Base-by-base conservation (phyloP, 352 stramenopile species). In the Phytopythium litorale region DNA sequence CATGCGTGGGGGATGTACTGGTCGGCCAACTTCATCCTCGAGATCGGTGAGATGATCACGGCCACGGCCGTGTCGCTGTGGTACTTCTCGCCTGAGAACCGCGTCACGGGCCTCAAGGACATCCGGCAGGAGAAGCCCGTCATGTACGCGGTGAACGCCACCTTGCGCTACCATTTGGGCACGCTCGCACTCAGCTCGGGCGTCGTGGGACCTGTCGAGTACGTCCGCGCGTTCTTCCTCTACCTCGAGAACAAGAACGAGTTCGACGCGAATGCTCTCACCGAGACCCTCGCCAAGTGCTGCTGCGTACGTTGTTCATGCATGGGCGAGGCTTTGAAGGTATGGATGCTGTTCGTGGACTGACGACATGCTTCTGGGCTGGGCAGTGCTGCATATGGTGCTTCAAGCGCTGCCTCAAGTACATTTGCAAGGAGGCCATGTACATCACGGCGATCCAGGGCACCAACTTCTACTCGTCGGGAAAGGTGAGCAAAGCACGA, bases 211-310 rank as follows among this genome's bases (percentile, higher is more conserved):
- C 80, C 78, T 0, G 81, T 94, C 33, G 75, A 86, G 46, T 78
- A 81, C 63, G 67, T 92, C 15, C 85, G 83, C 16, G 72, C 78
- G 42, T 89, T 94, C 58, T 91, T 91, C 57, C 76, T 84, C 64
- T 92, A 94, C 70, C 65, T 94, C 35, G 82, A 92, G 71, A 79
- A 87, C 70, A 87, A 92, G 71, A 90, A 89, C 50, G 85, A 94
- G 49, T 82, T 81, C 38, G 78, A 89, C 51, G 79, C 78, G 50
- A 92, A 88, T 57, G 46, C 71, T 8, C 58, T 91, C 32, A 88
- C 80, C 9, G 69, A 78, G 25, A 57, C 81, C 8, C 70, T 84
- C 18, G 81, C 75, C 33, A 88, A 81, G 18, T 80, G 71, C 53
- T 91, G 79, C 62, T 94, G 85, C 60, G 84, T 94, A 83, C 53